phyloP scores from a whole-genome alignment of 805 yeast genomes.

The Kluyveromyces starmeri region DNA sequence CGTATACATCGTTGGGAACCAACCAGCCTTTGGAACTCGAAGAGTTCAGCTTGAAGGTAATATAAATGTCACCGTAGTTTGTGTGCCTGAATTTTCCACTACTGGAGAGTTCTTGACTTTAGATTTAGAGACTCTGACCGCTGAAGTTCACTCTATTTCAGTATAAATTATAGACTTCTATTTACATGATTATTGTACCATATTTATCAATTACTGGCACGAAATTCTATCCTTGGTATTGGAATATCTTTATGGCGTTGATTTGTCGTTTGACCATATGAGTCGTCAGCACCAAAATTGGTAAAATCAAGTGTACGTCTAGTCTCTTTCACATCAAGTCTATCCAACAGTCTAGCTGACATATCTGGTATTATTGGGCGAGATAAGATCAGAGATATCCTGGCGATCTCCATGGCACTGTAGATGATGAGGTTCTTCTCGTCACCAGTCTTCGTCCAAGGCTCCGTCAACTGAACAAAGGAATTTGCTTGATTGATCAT shows the following conservation, averaged over 20 bases:
- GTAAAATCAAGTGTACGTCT: slow-evolving; percentile 40
- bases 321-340: slow-evolving; percentile 43
- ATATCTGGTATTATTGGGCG: slow-evolving; percentile 69
- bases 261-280: slow-evolving; percentile 54
- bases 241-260: slow-evolving; percentile 41
- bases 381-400: slow-evolving; percentile 58
- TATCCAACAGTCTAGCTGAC: slow-evolving; percentile 46
- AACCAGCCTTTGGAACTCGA: slow-evolving; percentile 48
- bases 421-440: slow-evolving; percentile 50
- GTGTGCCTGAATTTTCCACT: slow-evolving; percentile 60
- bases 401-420: slow-evolving; percentile 58
- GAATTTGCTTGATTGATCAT: slow-evolving; percentile 52
- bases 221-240: slow-evolving; percentile 27
- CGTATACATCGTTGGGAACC: slow-evolving; percentile 82
- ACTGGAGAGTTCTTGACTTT: slow-evolving; percentile 60
- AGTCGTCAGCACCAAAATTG: slow-evolving; percentile 45
- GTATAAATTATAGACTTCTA: slow-evolving; percentile 8
- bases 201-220: neutral
- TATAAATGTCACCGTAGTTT: slow-evolving; percentile 43
- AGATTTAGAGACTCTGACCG: slow-evolving; percentile 47
- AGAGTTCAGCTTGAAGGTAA: slow-evolving; percentile 30
- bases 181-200: slow-evolving; percentile 2
- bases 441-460: slow-evolving; percentile 51
- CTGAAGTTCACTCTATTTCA: slow-evolving; percentile 37
- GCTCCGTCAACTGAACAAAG: slow-evolving; percentile 59